Base-by-base conservation (phyloP, 768 basidiomycete species). In the Kwoniella europaea region DNA sequence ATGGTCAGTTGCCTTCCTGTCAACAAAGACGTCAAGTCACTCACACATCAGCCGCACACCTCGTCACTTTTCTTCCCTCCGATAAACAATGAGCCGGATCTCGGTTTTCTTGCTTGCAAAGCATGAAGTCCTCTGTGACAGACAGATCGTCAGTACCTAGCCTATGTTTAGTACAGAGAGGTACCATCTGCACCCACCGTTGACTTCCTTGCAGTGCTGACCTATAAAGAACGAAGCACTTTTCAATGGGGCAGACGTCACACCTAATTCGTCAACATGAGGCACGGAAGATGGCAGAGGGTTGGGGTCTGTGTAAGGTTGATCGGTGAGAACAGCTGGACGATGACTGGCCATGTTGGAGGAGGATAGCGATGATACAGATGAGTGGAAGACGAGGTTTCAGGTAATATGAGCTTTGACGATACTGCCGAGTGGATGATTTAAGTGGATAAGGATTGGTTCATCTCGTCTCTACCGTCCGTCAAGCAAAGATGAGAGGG, bases 51-150 rank as follows among this genome's bases (percentile, higher is more conserved):
- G 90, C 90, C 58, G 95, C 92, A 84, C 97, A 99, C 76, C 97
- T 88, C 65, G 97, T 98, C 67, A 98, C 96, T 76, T 92, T 90
- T 75, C 97, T 85, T 12, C 97, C 97, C 84, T 98, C 97, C 87
- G 92, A 92, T 86, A 98, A 82, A 84, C 97, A 99, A 82, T 95
- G 93, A 22, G 85, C 93, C 10, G 96, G 94, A 79, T 96, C 91
- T 69, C 91, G 88, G 80, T 88, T 91, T 86, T 98, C 95, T 24
- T 89, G 86, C 86, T 98, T 98, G 88, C 97, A 99, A 64, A 98
- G 91, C 93, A 98, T 96, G 79, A 93, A 93, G 86, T 93, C 92
- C 88, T 93, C n/a, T n/a, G n/a, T n/a, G n/a, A n/a, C n/a, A n/a
- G n/a, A n/a, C n/a, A n/a, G n/a, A n/a, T n/a, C n/a, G n/a, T n/a